A percentile compares a stretch with the other conserved stretches of the same genome.
These are phyloP conservation scores for Didymella lethalis DNA, from an alignment of 2,329 filamentous ascomycete species.

Conservation along the genomic window DNA sequence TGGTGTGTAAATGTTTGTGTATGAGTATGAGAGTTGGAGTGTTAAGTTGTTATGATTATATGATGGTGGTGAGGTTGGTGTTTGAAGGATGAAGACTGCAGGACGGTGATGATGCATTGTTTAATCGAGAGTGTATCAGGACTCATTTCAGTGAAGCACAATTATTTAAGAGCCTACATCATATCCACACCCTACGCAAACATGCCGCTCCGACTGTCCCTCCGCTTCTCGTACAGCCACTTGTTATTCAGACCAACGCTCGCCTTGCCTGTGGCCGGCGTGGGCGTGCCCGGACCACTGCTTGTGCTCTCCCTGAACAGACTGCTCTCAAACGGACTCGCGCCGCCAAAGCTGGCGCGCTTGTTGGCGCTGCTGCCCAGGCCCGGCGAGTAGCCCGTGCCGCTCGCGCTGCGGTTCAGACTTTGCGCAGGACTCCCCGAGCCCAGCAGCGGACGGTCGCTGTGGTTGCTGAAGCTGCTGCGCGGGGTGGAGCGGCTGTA, in stretches of 20 bases:
- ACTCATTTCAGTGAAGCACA: no score
- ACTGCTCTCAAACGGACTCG: conserved; percentile 52
- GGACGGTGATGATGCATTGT: no score
- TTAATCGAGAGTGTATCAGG: no score
- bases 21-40: no score
- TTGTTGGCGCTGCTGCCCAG: conserved; percentile 61
- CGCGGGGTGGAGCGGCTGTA: conserved; percentile 80
- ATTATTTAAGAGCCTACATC: no score
- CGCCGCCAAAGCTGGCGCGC: conserved; percentile 67
- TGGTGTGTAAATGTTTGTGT: no score
- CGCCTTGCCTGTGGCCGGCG: conserved; percentile 66
- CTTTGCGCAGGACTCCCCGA: conserved; percentile 61
- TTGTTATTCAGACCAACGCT: conserved; percentile 87
- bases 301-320: conserved; percentile 52
- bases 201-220: conserved; percentile 58
- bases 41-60: no score
- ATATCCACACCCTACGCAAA: conserved; percentile 32
- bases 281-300: conserved; percentile 68
- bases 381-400: conserved; percentile 60
- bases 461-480: conserved; percentile 63
- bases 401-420: conserved; percentile 37
- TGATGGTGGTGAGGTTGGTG: no score
- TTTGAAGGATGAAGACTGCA: no score
- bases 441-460: conserved; percentile 56
- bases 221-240: conserved; percentile 89